Evolutionary conservation across 192 early-diverging fungal genomes (phyloP).

Genomic region (Podila minutissima): DNA sequence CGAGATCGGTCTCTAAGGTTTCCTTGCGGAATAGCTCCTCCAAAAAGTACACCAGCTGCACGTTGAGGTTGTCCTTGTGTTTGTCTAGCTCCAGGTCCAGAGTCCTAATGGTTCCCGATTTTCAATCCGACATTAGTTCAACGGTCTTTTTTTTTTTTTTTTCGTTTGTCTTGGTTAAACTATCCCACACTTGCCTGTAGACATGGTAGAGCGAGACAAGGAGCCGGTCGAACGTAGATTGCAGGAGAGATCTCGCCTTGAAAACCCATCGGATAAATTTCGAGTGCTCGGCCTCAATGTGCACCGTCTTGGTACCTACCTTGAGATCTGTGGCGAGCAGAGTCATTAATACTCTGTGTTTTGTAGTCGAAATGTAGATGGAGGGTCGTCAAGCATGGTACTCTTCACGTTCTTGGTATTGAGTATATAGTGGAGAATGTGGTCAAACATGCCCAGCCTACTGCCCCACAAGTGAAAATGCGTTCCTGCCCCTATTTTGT

Average conservation of each 20-base stretch:
- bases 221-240: constrained; percentile 56
- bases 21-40: constrained; percentile 55
- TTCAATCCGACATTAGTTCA: no score
- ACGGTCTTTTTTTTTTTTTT: no score
- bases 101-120: constrained; percentile 17
- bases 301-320: constrained; percentile 62
- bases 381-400: no score
- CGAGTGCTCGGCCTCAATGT: constrained; percentile 58
- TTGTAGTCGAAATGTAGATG: no score
- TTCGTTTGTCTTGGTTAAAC: no score
- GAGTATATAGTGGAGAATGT: no score
- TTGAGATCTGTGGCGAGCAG: constrained; percentile 59
- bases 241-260: constrained; percentile 55
- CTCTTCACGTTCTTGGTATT: no score
- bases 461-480: no score
- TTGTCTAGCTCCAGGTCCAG: constrained; percentile 57
- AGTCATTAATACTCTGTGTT: constrained; percentile 6
- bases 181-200: constrained; percentile 8
- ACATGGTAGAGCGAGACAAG: constrained; percentile 60
- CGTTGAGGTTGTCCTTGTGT: constrained; percentile 54
- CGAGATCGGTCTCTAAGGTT: constrained; percentile 55
- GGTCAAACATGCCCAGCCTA: no score
- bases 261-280: constrained; percentile 64
- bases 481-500: no score
- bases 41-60: constrained; percentile 61